Base-by-base conservation (phyloP, 179 eudicot genomes). In the Amaranthus tricolor region DNA sequence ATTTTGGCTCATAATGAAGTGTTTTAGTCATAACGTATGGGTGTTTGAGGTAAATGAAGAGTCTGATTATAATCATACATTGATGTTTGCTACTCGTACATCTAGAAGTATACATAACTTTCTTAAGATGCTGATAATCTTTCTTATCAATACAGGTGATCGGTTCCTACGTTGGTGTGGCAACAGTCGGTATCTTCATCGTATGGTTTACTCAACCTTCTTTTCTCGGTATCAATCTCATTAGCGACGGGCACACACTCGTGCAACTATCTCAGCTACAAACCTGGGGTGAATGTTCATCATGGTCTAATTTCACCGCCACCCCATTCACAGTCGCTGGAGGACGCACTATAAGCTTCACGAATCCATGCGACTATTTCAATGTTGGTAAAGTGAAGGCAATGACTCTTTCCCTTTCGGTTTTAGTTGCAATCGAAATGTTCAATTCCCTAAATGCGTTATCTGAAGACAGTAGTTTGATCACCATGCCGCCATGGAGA, bases 361-460 rank as follows among this genome's bases (percentile, higher is more conserved):
- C 90, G 31, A 76, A 92, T 71, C 91, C 98, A 50, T 94, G 97
- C 15, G 97, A 92, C 66, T 92, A 92, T 74, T 94, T 94, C 66
- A 59, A 92, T 2, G 73, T 61, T 17, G 94, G 97, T 0, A 94
- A 90, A 87, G 90, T 89, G 70, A 94, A 94, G 86, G 94, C 98
- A 16, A 85, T 84, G 92, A 94, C 97, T 5, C 85, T 94, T 19
- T 94, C 98, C 8, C 97, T 94, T 6, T 94, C 97, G 1, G 93
- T 88, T 56, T 79, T 94, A 75, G 97, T 94, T 48, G 91, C 97
- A 0, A 94, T 94, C 20, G 97, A 94, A 76, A 88, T 94, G 98
- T 89, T 94, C 60, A 94, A 92, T 68, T 89, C 98, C 69, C 87
- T 92, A 13, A 94, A 94, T 12, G 96, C 98, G 51, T 90, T 90